Evolutionary conservation across 495 filamentous ascomycete species (phyloP).

Genomic region (Hamigera avellanea): DNA sequence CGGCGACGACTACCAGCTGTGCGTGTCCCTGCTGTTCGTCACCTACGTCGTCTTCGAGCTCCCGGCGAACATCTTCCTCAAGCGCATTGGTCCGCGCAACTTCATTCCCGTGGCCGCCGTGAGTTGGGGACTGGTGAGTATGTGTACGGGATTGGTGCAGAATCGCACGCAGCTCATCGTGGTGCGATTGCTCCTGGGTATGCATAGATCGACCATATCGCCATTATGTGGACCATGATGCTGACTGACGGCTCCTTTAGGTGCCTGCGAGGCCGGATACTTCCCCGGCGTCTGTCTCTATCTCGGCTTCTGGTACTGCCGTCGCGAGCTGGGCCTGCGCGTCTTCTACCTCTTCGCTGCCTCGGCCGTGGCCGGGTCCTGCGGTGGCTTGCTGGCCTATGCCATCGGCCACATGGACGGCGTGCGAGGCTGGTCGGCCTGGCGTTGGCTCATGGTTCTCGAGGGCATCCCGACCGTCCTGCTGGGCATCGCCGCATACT

Average conservation of each 20-base stretch:
- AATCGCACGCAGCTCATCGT: conserved; percentile 44
- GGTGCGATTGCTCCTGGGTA: conserved; percentile 40
- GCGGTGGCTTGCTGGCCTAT: conserved; percentile 65
- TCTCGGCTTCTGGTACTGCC: conserved; percentile 65
- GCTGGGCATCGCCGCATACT: conserved; percentile 48
- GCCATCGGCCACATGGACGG: conserved; percentile 64
- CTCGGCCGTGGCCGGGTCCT: conserved; percentile 63
- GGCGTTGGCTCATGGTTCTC: conserved; percentile 50
- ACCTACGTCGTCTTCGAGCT: conserved; percentile 47
- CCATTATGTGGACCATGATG: too few species aligned
- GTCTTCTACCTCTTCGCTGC: conserved; percentile 68
- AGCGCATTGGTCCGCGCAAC: conserved; percentile 61
- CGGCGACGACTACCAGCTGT: conserved; percentile 55
- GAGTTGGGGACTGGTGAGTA: conserved; percentile 61
- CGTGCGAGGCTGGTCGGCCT: conserved; percentile 42
- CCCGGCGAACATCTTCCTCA: conserved; percentile 62
- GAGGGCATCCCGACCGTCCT: conserved; percentile 61
- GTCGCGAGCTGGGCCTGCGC: conserved; percentile 60
- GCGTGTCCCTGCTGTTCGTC: conserved; percentile 63
- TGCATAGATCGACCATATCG: too few species aligned
- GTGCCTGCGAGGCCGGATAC: conserved; percentile 43
- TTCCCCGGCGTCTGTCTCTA: conserved; percentile 52
- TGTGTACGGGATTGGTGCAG: conserved; percentile 51
- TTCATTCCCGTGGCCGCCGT: conserved; percentile 55
- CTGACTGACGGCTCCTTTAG: too few species aligned